Conservation (phyloP, 2,329 filamentous ascomycete genomes). For the Ophiostoma quercus region DNA sequence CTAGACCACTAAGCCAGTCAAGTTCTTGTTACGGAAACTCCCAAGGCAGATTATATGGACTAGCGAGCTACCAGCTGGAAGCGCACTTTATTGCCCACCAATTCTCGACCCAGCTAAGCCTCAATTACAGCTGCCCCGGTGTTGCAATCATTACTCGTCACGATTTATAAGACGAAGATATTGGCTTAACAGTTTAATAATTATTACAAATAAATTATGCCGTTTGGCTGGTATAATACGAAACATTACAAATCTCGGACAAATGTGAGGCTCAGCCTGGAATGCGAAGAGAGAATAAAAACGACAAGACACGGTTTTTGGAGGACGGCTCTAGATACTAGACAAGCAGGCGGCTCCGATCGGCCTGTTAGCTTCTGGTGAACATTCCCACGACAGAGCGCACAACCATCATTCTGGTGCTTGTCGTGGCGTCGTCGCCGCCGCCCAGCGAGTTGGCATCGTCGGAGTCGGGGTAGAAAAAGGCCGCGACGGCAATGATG, state of each 20-base stretch:
- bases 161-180: too few relatives aligned
- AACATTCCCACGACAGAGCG: neutral
- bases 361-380: neutral
- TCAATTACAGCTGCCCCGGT: too few relatives aligned
- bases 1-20: constrained; percentile 28
- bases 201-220: neutral
- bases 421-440: constrained; percentile 17
- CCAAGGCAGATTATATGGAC: neutral
- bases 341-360: neutral
- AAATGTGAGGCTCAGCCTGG: neutral
- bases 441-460: constrained; percentile 29
- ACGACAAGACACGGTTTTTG: neutral
- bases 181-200: too few relatives aligned
- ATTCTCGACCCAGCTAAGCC: too few relatives aligned
- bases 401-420: neutral
- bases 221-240: neutral
- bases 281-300: neutral
- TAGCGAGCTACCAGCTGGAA: neutral
- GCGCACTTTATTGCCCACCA: neutral
- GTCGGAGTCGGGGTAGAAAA: constrained; percentile 29
- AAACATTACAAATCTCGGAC: neutral
- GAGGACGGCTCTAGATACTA: too few relatives aligned
- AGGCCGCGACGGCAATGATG: constrained; percentile 32
- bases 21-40: neutral
- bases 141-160: too few relatives aligned